Evolutionary conservation across 441 rosid species (phyloP).

Genomic region (Breynia disticha): DNA sequence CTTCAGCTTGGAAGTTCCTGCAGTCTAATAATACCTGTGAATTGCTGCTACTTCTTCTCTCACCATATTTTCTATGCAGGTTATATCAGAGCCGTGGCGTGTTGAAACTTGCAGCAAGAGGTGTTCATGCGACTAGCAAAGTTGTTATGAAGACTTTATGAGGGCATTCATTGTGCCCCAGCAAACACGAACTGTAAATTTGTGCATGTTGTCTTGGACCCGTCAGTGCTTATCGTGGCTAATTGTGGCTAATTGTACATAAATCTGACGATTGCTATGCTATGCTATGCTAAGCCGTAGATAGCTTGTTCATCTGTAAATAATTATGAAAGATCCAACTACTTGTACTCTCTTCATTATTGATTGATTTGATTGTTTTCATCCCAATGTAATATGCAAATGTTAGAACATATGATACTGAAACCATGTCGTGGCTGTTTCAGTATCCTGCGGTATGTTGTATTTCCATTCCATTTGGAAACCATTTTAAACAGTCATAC

Average conservation of each 20-base stretch:
- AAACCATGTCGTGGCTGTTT: too few relatives aligned
- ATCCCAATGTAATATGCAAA: not conserved
- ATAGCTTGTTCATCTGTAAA: not conserved
- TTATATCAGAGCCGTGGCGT: conserved; percentile 52
- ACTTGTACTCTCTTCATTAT: too few relatives aligned
- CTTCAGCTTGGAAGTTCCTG: not conserved
- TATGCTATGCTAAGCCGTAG: not conserved
- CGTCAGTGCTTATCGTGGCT: too few relatives aligned
- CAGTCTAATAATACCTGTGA: not conserved
- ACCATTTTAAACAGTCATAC: too few relatives aligned
- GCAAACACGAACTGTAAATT: too few relatives aligned
- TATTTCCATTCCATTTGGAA: too few relatives aligned
- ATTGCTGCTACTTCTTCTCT: not conserved
- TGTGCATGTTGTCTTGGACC: too few relatives aligned
- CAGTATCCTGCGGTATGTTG: too few relatives aligned
- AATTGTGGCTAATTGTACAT: too few relatives aligned
- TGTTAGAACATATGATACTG: too few relatives aligned
- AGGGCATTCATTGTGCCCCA: conserved; percentile 5
- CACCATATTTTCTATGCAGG: conserved; percentile 22
- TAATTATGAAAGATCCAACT: not conserved
- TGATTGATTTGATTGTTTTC: too few relatives aligned
- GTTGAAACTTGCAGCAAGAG: conserved; percentile 61
- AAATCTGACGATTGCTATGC: not conserved
- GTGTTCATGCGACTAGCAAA: conserved; percentile 56
- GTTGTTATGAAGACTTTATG: conserved; percentile 46